Evolutionary conservation across 2,329 filamentous ascomycete genomes (phyloP), one percentile per base, ranked within the genome.

Genomic region (Ilyonectria mors-panacis): DNA sequence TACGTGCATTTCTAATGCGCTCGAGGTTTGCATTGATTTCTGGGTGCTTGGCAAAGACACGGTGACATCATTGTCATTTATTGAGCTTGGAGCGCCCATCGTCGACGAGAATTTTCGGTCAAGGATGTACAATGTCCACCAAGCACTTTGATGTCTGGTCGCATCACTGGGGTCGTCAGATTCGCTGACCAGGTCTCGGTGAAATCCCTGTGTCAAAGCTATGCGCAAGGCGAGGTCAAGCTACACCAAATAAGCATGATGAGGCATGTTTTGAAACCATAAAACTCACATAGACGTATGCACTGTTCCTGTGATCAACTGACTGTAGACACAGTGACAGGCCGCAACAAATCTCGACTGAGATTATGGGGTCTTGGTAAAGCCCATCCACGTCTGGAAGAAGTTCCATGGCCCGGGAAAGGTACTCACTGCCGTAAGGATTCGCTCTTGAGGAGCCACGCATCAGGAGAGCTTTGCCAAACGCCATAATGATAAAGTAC

Each of bases 81-180:
- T 63, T 3, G 64, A 63, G 13, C 64, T 66, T 4, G 64, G 64
- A 9, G 64, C 54, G 0, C 59, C 64, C 59, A 66, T 66, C 1
- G 60, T 50, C 2, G 53, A 58, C 1, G 59, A 58, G 6, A 66
- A 63, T 9, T 66, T 63, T 15, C 64, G 15, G 13, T 66, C 64
- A 4, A 66, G 2, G 7, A 66, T 66, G 54, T 66, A 66, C 7
- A 66, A 7, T 1, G 64, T 63, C 64, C 64, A 66, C 64, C 64
- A 63, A 2, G 44, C 51, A 30, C 59, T 62, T 1, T 53, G 21
- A 26, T 66, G 39, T 1, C 59, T 47, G 6, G 64, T 48, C 1
- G 53, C 21, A 9, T 66, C 51, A 4, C 28, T 26, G 9, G 42
- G 58, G 35, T 53, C 35, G 3, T 63, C 64, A 4, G 17, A 7